Base-by-base conservation (phyloP, 78 protist genomes). In the Dictyostelium citrinum region DNA sequence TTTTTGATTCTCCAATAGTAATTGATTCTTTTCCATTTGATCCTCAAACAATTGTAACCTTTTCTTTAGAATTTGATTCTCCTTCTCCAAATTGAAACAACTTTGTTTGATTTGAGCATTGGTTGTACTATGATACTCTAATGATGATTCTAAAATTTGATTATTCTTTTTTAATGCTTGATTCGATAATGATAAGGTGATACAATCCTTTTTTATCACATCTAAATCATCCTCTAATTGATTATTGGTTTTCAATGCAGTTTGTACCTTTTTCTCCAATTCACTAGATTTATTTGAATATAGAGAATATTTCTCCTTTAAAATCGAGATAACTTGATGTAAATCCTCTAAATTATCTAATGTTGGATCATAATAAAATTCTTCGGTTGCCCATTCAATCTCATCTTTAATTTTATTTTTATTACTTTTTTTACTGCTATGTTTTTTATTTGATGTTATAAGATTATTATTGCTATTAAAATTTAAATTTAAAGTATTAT, bases 361-460 rank as follows among this genome's bases (percentile, higher is more conserved):
- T 16, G 61, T 20, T 27, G 93, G 93, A 49, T 88, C 93, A 67
- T 88, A 88, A 46, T 88, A 88, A 55, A 88, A 88, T 39, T 88
- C 93, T 46, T 88, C 93, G 1, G 93, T 88, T 33, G 93, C 93
- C 93, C 93, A 88, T 8, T 51, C 72, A 67, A 88, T 78, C 12
- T 68, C 72, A 20, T 61, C 74, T 24, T 75, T 51, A 17, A 61
- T 27, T 68, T 49, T 24, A n/a, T 22, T 41, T 67, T 20, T 14
- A 37, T 11, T 39, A 76, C 33, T 29, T 61, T 85, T 27, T 46
- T 55, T 39, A 29, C 75, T 67, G 17, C 67, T 68, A 29, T 41
- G 29, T 8, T 58, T 41, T 71, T 39, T 75, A 60, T 71, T 31
- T 43, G 58, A 49, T 6, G 33, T n/a, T n/a, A n/a, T n/a, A n/a